Percentiles rank a stretch among this genome's conserved stretches.
Evolutionary conservation across 2,329 filamentous ascomycete species (phyloP).

Genomic region (Pseudogymnoascus sp.): DNA sequence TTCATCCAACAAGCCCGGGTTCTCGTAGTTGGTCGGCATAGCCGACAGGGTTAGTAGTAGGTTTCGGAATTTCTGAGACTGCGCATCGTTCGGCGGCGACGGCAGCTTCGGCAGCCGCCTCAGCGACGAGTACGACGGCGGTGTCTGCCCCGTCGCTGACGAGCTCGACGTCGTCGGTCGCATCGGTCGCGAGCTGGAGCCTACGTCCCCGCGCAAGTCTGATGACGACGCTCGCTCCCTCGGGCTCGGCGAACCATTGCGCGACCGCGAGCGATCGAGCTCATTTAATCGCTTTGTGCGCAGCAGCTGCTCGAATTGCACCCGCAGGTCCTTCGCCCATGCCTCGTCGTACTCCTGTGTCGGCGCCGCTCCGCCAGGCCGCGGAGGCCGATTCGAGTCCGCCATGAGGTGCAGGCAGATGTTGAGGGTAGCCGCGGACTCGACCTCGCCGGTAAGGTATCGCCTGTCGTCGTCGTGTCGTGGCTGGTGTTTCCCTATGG

Average conservation of each 20-base stretch:
- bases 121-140: slow-evolving; percentile 53
- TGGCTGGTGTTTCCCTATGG: slow-evolving; percentile 8
- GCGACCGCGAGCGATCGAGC: slow-evolving; percentile 55
- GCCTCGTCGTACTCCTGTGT: slow-evolving; percentile 48
- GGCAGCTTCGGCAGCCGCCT: slow-evolving; percentile 63
- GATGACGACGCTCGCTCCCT: slow-evolving; percentile 43
- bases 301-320: slow-evolving; percentile 80
- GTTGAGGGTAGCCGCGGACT: slow-evolving; percentile 17
- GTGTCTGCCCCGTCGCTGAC: slow-evolving; percentile 31
- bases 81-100: slow-evolving; percentile 63
- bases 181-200: slow-evolving; percentile 25
- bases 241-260: slow-evolving; percentile 48
- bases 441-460: slow-evolving; percentile 9
- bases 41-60: slow-evolving; percentile 77
- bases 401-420: slow-evolving; percentile 25
- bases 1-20: slow-evolving; percentile 88
- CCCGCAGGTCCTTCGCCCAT: slow-evolving; percentile 70
- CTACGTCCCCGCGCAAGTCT: slow-evolving; percentile 36
- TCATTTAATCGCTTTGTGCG: slow-evolving; percentile 82
- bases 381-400: slow-evolving; percentile 19
- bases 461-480: slow-evolving; percentile 1
- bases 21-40: slow-evolving; percentile 91
- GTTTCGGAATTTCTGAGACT: slow-evolving; percentile 69
- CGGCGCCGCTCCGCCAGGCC: slow-evolving; percentile 9
- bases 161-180: slow-evolving; percentile 41